phyloP scores from a whole-genome alignment of 2,329 filamentous ascomycete species.

The Chaetomium strumarium region DNA sequence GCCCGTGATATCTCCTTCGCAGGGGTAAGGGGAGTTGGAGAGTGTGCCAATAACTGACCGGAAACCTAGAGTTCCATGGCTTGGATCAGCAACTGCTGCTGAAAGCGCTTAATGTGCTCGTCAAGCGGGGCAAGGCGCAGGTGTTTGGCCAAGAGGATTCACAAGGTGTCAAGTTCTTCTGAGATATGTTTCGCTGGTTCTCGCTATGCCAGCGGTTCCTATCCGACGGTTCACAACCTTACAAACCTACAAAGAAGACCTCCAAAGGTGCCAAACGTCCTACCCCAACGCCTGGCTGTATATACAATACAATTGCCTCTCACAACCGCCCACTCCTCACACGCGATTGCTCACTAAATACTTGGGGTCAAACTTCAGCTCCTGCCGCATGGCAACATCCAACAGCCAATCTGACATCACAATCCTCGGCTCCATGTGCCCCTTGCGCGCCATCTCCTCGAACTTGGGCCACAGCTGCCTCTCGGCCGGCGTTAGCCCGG shows the following conservation, averaged over 20 bases:
- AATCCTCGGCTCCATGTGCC: slow-evolving; percentile 73
- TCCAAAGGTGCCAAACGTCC: not conserved
- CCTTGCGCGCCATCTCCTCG: slow-evolving; percentile 67
- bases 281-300: slow-evolving; percentile 8
- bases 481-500: slow-evolving; percentile 60
- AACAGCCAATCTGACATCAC: slow-evolving; percentile 86
- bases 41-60: not conserved
- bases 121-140: slow-evolving; percentile 87
- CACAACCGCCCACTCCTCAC: not conserved
- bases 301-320: not conserved
- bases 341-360: slow-evolving; percentile 45
- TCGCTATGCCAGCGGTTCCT: not conserved
- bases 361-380: slow-evolving; percentile 60
- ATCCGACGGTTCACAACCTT: not conserved
- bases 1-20: not conserved
- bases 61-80: slow-evolving; percentile 66
- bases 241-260: not conserved
- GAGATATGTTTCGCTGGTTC: slow-evolving; percentile 28
- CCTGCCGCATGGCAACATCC: slow-evolving; percentile 82
- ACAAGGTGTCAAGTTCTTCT: slow-evolving; percentile 96
- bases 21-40: not conserved
- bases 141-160: slow-evolving; percentile 87
- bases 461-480: slow-evolving; percentile 74
- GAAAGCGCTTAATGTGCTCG: slow-evolving; percentile 71
- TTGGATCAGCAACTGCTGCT: slow-evolving; percentile 78